A percentile compares a stretch with the other conserved stretches of the same genome.
These are phyloP conservation scores for cucumber (Cucumis sativus) DNA, from an alignment of 306 rosid genomes.

Conservation along the genomic window Cucumber_9930_V3 NC_026658.2:25630001-25630500, in stretches of 20 bases:
- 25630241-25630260: conserved; percentile 42
- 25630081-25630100: conserved; percentile 17
- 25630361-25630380: conserved; percentile 58
- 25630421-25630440: background rate
- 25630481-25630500: conserved; percentile 61
- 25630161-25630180: conserved; percentile 52
- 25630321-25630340: conserved; percentile 43
- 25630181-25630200: conserved; percentile 57
- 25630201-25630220: conserved; percentile 59
- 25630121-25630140: conserved; percentile 76
- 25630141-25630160: conserved; percentile 50
- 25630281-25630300: conserved; percentile 53
- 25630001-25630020: background rate
- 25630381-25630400: conserved; percentile 60
- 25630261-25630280: conserved; percentile 70
- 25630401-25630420: conserved; percentile 30
- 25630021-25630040: background rate
- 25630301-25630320: conserved; percentile 53
- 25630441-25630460: conserved; percentile 5
- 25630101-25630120: conserved; percentile 62
- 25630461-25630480: conserved; percentile 17
- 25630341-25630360: conserved; percentile 58
- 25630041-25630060: background rate
- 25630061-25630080: conserved; percentile 39
- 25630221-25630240: conserved; percentile 45